Evolutionary conservation across 805 yeast species (phyloP), one percentile per base, ranked within the genome.

Genomic region (Sporopachydermia lactativora): DNA sequence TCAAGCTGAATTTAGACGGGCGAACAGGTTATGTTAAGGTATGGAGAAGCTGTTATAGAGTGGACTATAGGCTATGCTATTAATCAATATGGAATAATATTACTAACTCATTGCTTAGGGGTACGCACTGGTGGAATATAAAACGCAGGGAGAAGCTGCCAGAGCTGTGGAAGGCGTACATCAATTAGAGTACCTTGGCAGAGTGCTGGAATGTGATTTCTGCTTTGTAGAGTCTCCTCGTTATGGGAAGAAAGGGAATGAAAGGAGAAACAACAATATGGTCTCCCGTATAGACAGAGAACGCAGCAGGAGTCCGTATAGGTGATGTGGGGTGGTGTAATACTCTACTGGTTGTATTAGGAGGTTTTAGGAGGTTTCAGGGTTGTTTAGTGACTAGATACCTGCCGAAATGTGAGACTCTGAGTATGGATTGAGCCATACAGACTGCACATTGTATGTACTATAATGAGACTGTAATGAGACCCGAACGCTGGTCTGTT

Each of bases 21-120:
- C 60, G 61, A 38, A 58, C 70, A 2, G 73, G 73, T 2, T 64
- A 58, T 45, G 65, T 54, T 13, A 62, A 60, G 45, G 67, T 35
- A 18, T 4, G 38, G 17, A 5, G 35, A 5, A 11, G 18, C n/a
- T 17, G 5, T 4, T 38, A 24, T 24, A n/a, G n/a, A 11, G n/a
- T 24, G 34, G 13, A n/a, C n/a, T n/a, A n/a, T n/a, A n/a, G n/a
- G n/a, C n/a, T 11, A 24, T 24, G 13, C 13, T 24, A 11, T 17
- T 15, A 13, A 24, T 11, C 17, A 8, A 17, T 31, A 19, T 15
- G 18, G 5, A 54, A 3, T n/a, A 17, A 8, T 39, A 34, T n/a
- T 5, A 8, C 11, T 24, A 14, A 39, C 41, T 39, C 34, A 28
- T 3, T 47, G 46, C 19, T 48, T 43, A 53, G 45, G 63, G 68